A percentile compares a stretch with the other conserved stretches of the same genome.
Evolutionary conservation across 192 early-diverging fungal genomes (phyloP).

Genomic region (Mortierella claussenii): DNA sequence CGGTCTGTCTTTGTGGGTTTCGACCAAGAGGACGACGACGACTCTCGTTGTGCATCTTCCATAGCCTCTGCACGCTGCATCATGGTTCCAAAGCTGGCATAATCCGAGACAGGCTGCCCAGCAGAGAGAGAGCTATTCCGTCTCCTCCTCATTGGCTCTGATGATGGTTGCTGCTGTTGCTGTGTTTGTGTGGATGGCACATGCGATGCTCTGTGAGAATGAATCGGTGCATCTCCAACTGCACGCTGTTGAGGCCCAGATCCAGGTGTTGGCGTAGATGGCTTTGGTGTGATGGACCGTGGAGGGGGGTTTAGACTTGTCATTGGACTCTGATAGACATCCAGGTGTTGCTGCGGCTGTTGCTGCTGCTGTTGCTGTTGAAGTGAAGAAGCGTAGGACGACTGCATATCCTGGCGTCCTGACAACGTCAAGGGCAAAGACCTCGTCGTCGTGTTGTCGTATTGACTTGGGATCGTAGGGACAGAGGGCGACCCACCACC

Average conservation of each 20-base stretch:
- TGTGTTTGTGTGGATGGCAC: background rate
- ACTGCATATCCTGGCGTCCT: background rate
- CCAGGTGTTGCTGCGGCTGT: conserved; percentile 11
- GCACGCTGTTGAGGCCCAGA: background rate
- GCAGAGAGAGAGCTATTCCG: conserved; percentile 42
- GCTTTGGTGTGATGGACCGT: conserved; percentile 37
- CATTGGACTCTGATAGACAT: conserved; percentile 7
- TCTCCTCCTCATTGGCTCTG: conserved; percentile 24
- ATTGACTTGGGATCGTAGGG: conserved; percentile 27
- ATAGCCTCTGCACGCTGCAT: conserved; percentile 43
- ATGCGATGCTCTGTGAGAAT: conserved; percentile 1
- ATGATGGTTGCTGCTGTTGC: background rate
- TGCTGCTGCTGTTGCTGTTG: conserved; percentile 6
- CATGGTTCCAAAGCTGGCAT: conserved; percentile 41
- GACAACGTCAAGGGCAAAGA: conserved; percentile 10
- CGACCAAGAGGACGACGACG: conserved; percentile 33
- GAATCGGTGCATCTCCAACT: background rate
- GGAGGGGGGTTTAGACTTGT: conserved; percentile 46
- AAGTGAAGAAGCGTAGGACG: background rate
- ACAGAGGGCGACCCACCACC: too few species aligned
- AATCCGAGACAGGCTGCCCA: conserved; percentile 14
- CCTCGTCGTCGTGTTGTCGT: conserved; percentile 9
- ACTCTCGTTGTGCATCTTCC: conserved; percentile 16
- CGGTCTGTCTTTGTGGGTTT: conserved; percentile 26
- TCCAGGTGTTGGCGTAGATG: conserved; percentile 14